Evolutionary conservation across 495 filamentous ascomycete genomes (phyloP).

Genomic region (Cudoniella acicularis): DNA sequence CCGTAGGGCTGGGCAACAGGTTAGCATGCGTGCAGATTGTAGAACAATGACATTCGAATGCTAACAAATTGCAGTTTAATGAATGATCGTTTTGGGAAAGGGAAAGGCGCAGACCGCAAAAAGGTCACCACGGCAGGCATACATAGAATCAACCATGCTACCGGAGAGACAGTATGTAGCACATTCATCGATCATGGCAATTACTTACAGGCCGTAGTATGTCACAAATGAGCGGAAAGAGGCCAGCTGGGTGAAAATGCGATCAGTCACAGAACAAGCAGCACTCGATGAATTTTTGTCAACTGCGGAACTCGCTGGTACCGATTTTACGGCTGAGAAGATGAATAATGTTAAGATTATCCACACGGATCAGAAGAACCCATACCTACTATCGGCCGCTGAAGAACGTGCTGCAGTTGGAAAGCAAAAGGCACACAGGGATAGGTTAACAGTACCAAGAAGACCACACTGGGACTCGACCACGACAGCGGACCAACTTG

Average conservation of each 20-base stretch:
- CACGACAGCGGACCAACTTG: slow-evolving; percentile 80
- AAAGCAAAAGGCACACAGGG: slow-evolving; percentile 78
- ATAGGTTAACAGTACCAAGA: slow-evolving; percentile 80
- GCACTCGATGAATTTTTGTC: slow-evolving; percentile 74
- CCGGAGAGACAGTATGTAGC: slow-evolving; percentile 45
- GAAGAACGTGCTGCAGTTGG: slow-evolving; percentile 73
- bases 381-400: slow-evolving; percentile 83
- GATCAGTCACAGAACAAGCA: slow-evolving; percentile 94
- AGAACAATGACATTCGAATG: neutral
- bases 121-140: slow-evolving; percentile 51
- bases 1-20: slow-evolving; percentile 85
- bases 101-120: slow-evolving; percentile 70
- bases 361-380: slow-evolving; percentile 90
- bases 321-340: slow-evolving; percentile 98
- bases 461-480: slow-evolving; percentile 81
- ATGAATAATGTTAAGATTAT: slow-evolving; percentile 99
- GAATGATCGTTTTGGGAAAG: slow-evolving; percentile 56
- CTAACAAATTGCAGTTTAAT: slow-evolving; percentile 31
- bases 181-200: neutral
- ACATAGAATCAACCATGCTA: slow-evolving; percentile 55
- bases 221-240: slow-evolving; percentile 72
- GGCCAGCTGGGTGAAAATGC: slow-evolving; percentile 91
- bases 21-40: neutral
- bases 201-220: slow-evolving; percentile 39
- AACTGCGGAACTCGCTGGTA: slow-evolving; percentile 76